phyloP scores from a whole-genome alignment of 1,284 basidiomycete genomes.

The Tausonia pullulans region DNA sequence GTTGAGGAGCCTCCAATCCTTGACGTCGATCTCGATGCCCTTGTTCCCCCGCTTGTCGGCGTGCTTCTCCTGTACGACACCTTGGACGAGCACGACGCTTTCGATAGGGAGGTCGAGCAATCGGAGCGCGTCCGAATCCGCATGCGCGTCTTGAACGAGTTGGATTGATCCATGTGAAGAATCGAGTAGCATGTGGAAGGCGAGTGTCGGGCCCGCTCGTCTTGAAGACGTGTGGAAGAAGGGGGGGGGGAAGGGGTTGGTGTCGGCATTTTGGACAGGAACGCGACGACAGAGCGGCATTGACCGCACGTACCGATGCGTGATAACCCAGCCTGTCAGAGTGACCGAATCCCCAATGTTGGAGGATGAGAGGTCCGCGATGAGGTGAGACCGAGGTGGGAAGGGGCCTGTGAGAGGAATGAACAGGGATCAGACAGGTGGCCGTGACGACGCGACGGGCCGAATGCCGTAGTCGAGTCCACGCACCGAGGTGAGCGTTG shows the following conservation, averaged over 20 bases:
- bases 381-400: constrained; percentile 52
- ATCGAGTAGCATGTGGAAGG: constrained; percentile 72
- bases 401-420: constrained; percentile 44
- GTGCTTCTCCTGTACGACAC: constrained; percentile 55
- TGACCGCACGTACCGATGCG: constrained; percentile 49
- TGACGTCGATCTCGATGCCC: constrained; percentile 61
- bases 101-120: constrained; percentile 59
- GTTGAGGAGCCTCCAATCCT: constrained; percentile 62
- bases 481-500: neutral
- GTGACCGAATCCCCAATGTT: constrained; percentile 52
- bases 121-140: constrained; percentile 26
- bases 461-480: neutral
- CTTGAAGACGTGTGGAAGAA: constrained; percentile 24
- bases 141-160: constrained; percentile 45
- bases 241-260: neutral
- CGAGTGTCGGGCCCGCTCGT: constrained; percentile 43
- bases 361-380: constrained; percentile 46
- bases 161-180: constrained; percentile 58
- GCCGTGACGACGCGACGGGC: neutral
- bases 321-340: constrained; percentile 65
- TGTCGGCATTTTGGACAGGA: neutral
- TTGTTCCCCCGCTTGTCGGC: constrained; percentile 44
- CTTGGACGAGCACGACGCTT: constrained; percentile 62
- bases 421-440: neutral
- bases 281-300: constrained; percentile 26